These are phyloP conservation scores for Lentinula guzmanii DNA, from an alignment of 768 basidiomycete genomes.

Conservation along the genomic window DNA sequence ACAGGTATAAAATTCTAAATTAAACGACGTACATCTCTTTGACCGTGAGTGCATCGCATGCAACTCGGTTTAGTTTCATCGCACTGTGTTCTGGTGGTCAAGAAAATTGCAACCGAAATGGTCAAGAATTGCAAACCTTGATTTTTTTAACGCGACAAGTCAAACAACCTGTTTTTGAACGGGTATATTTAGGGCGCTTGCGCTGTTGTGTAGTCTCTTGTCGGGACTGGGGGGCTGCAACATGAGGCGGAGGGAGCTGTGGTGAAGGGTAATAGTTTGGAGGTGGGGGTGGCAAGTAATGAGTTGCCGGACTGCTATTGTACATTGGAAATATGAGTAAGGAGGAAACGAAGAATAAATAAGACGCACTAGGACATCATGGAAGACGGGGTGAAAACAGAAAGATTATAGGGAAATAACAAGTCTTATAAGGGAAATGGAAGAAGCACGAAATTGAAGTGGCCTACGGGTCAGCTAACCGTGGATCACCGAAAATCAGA, in stretches of 20 bases:
- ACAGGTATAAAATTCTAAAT: background rate
- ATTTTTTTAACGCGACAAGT: slow-evolving; percentile 94
- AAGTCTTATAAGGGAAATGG: slow-evolving; percentile 23
- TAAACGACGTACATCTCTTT: slow-evolving; percentile 59
- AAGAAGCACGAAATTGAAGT: slow-evolving; percentile 21
- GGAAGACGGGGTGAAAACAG: slow-evolving; percentile 29
- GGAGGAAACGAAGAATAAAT: slow-evolving; percentile 4
- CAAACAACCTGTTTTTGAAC: slow-evolving; percentile 91
- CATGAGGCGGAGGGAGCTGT: slow-evolving; percentile 32
- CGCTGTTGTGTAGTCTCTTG: slow-evolving; percentile 49
- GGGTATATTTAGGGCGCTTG: slow-evolving; percentile 88
- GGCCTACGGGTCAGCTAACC: slow-evolving; percentile 33
- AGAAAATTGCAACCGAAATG: background rate
- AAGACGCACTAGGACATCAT: slow-evolving; percentile 53
- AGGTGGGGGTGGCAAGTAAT: slow-evolving; percentile 34
- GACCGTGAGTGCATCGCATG: slow-evolving; percentile 80
- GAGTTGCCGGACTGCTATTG: slow-evolving; percentile 29
- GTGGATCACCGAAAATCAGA: slow-evolving; percentile 61
- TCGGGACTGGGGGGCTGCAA: slow-evolving; percentile 41
- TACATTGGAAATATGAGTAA: slow-evolving; percentile 23
- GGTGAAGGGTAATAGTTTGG: slow-evolving; percentile 30
- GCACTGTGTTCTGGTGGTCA: slow-evolving; percentile 44
- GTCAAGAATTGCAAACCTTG: slow-evolving; percentile 51
- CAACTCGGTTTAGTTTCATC: slow-evolving; percentile 89
- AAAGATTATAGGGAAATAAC: slow-evolving; percentile 29